Percentiles rank a stretch among this genome's conserved stretches.
Evolutionary conservation across 305 asterid species (phyloP).

Genomic region (Rubia tinctorum): DNA sequence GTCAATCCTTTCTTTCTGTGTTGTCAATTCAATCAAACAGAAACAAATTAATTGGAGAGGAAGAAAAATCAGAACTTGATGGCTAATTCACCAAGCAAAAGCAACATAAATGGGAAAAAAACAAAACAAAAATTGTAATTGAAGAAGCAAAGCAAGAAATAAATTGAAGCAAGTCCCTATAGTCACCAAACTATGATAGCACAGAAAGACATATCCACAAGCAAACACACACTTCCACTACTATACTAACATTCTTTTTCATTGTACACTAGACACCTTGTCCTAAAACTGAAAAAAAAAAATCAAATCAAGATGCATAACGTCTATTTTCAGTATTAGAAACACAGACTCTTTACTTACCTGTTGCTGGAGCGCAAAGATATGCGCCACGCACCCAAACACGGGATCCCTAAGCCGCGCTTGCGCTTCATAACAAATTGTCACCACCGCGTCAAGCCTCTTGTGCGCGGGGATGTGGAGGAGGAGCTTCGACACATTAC

Average conservation of each 20-base stretch:
- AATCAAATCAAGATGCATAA: no score
- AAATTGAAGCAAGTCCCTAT: background rate
- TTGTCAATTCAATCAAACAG: constrained; percentile 6
- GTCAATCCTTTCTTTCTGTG: background rate
- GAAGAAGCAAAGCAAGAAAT: constrained; percentile 24
- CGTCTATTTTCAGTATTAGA: background rate
- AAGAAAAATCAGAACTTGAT: background rate
- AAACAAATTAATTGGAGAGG: background rate
- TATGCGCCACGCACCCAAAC: constrained; percentile 80
- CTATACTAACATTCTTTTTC: background rate
- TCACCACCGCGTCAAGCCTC: constrained; percentile 79
- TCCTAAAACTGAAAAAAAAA: background rate
- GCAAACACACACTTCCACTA: constrained; percentile 3
- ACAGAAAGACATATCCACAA: constrained; percentile 14
- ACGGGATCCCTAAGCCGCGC: constrained; percentile 84
- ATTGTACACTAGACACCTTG: background rate
- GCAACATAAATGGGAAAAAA: background rate
- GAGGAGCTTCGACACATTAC: constrained; percentile 86
- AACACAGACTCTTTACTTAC: constrained; percentile 23
- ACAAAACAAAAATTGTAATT: constrained; percentile 24
- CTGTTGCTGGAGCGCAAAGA: constrained; percentile 88
- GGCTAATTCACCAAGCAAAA: constrained; percentile 29
- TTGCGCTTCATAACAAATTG: constrained; percentile 85
- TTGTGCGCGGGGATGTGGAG: constrained; percentile 64
- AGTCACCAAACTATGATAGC: constrained; percentile 45